Evolutionary conservation across 225 moss, liverwort and hornwort species (phyloP), one percentile per base, ranked within the genome.

Genomic region (Sphagnum tenellum): DNA sequence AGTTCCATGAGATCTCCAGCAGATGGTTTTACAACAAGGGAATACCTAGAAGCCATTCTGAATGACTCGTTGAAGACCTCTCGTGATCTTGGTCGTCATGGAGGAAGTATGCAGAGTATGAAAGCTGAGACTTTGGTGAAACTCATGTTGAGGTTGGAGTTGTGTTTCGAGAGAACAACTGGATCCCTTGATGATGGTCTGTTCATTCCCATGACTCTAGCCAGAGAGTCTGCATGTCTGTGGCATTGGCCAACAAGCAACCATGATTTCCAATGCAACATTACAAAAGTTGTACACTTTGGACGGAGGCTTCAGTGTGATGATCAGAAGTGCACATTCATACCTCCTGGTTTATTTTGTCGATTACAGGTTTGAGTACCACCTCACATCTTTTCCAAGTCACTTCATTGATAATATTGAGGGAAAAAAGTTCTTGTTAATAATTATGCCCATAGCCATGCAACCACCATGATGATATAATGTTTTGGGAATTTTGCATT

Each of bases 271-370:
- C n/a, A n/a, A n/a, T n/a, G n/a, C n/a, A n/a, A 29, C 29, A 29
- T 29, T 29, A 29, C 29, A 47, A 63, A 46, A 12, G 45, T 3
- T 5, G 3, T 8, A 44, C 49, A 44, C 3, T 8, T 63, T 49
- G 63, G 63, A 12, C 63, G 63, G 3, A 44, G 63, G 46, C 63
- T 63, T n/a, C 47, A 63, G 49, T 63, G 63, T 8, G 5, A 47
- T 46, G 45, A 63, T 7, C 44, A 7, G n/a, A 3, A 45, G 47
- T 46, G 46, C 63, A 63, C 63, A 46, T 63, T 63, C 63, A 7
- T 63, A 46, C n/a, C 45, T 47, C 63, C 63, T 46, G 63, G 63
- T 46, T 63, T 63, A 44, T 63, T 63, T 45, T 49, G 47, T 46
- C 29, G 63, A 7, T 12, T 63, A 2, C 63, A 63, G 63, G 63